Evolutionary conservation across 192 early-diverging fungal species (phyloP).

Genomic region (Chytriomyces hyalinus): DNA sequence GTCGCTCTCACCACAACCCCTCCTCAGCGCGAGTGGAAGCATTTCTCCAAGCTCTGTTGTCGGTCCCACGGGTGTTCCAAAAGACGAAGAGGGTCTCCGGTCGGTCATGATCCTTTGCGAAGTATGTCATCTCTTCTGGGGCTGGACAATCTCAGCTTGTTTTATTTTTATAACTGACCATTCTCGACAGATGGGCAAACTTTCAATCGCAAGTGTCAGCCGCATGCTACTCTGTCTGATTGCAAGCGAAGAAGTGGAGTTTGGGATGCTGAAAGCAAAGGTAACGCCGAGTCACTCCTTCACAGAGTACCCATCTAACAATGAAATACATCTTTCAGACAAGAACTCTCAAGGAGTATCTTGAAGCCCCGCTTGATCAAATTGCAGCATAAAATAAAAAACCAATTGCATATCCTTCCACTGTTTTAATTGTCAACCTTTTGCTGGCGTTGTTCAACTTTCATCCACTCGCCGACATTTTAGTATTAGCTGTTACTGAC

Average conservation of each 20-base stretch:
- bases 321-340: constrained; percentile 21
- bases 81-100: constrained; percentile 40
- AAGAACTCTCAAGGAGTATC: constrained; percentile 31
- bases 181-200: constrained; percentile 40
- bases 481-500: background rate
- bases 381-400: background rate
- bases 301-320: background rate
- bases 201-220: constrained; percentile 43
- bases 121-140: background rate
- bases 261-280: constrained; percentile 55
- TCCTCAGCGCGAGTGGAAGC: background rate
- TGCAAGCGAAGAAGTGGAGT: constrained; percentile 46
- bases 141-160: background rate
- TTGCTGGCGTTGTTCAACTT: background rate
- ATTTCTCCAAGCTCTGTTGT: constrained; percentile 9
- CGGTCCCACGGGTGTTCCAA: constrained; percentile 28
- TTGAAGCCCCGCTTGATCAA: constrained; percentile 29
- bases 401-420: background rate
- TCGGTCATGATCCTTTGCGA: constrained; percentile 47
- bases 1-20: background rate
- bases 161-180: background rate
- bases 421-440: background rate
- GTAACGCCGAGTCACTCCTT: constrained; percentile 8
- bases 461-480: background rate
- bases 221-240: constrained; percentile 54